Base-by-base conservation (phyloP, 2,329 filamentous ascomycete species). In the Truncatella angustata region DNA sequence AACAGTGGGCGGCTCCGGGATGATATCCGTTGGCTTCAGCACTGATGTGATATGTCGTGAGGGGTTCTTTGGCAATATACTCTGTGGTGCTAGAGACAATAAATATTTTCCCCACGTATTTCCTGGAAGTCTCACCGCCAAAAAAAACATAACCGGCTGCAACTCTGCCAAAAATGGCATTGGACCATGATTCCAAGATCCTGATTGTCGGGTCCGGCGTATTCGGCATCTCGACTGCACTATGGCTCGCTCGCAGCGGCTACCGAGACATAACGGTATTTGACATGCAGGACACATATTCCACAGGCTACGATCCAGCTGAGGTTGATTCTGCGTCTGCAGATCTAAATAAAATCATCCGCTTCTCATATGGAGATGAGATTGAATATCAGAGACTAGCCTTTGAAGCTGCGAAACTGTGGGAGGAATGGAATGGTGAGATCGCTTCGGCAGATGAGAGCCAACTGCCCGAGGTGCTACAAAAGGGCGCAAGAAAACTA, bases 231-330 rank as follows among this genome's bases (percentile, higher is more conserved):
- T 54, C 67, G 51, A 75, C 71, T 6, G 74, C 75, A 1, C 58
- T 77, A 24, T 71, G 74, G 56, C 66, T 77, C 4, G 69, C 69
- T 6, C 63, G 65, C 44, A 60, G 72, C 10, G 78, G 77, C 3
- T 81, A 79, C 59, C 66, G 18, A 5, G 67, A 75, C 53, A 66
- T 80, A 23, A 78, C 70, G 7, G 69, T 81, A 10, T 67, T 81
- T 30, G 78, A 81, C 58, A 70, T 69, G 55, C 73, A 79, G 56
- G 63, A 71, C 16, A 66, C 76, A 30, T 66, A 73, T 11, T 50
- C 70, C 30, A 64, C 65, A 0, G 60, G 59, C 0, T 79, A 79
- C 48, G 70, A 70, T 5, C 73, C 73, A 1, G 53, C 62, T 1
- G 76, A 75, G 20, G 69, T 70, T 26, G 62, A 66, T 52, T 62